phyloP scores from a whole-genome alignment of 768 basidiomycete species.

The Udeniomyces megalosporus region DNA sequence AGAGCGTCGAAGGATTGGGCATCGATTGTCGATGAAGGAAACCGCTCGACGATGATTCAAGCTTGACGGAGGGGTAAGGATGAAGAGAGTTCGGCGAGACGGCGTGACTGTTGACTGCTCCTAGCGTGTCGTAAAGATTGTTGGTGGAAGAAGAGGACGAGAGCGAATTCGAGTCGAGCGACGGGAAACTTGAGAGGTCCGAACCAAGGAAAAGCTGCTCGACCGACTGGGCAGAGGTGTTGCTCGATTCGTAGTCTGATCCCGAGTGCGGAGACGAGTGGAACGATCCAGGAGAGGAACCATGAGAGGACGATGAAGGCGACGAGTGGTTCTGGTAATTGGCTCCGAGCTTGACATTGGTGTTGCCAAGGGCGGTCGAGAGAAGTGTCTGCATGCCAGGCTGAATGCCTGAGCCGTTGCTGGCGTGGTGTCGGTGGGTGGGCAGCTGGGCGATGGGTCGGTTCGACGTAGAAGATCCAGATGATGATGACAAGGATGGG shows the following conservation, averaged over 20 bases:
- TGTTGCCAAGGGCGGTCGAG: not conserved
- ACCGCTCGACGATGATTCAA: not conserved
- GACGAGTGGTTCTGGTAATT: slow-evolving; percentile 2
- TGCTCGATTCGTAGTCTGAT: not conserved
- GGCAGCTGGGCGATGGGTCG: slow-evolving; percentile 14
- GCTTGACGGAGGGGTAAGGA: too few relatives aligned
- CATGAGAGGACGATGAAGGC: slow-evolving; percentile 8
- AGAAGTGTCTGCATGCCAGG: slow-evolving; percentile 7
- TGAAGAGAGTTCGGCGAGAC: too few relatives aligned
- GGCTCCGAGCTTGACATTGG: not conserved
- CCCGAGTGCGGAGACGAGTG: not conserved
- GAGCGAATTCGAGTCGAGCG: too few relatives aligned
- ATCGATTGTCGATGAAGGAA: not conserved
- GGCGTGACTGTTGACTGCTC: too few relatives aligned
- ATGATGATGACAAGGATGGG: not conserved
- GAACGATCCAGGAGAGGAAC: not conserved
- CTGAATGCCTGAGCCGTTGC: not conserved
- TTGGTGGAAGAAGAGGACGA: too few relatives aligned
- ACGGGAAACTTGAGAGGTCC: too few relatives aligned
- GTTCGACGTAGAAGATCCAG: not conserved
- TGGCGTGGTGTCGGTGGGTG: not conserved
- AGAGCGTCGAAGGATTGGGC: not conserved
- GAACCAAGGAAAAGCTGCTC: too few relatives aligned
- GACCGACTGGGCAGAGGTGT: not conserved
- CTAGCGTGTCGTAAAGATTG: too few relatives aligned